phyloP scores from a whole-genome alignment of 2,329 filamentous ascomycete genomes.

The Phialophora verrucosa region DNA sequence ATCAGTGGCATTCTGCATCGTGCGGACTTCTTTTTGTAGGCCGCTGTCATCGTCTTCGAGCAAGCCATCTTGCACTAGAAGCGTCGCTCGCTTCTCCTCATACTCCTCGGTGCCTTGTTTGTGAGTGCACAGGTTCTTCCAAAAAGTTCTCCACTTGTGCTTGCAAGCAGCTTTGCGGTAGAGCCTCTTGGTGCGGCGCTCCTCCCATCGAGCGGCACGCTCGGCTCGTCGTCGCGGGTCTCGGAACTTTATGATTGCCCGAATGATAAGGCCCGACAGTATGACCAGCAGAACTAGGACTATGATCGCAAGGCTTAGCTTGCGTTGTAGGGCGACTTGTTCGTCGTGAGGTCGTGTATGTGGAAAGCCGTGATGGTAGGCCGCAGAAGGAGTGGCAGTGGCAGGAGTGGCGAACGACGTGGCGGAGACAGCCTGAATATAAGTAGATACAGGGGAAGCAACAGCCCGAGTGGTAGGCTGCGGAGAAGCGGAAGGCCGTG shows the following conservation, averaged over 20 bases:
- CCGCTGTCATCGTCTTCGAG: slow-evolving; percentile 53
- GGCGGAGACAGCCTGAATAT: background rate
- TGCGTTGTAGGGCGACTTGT: slow-evolving; percentile 17
- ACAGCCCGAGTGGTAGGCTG: background rate
- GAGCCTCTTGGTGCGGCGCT: slow-evolving; percentile 57
- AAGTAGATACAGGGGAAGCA: background rate
- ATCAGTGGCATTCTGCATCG: slow-evolving; percentile 58
- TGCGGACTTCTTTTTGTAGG: slow-evolving; percentile 58
- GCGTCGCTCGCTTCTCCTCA: slow-evolving; percentile 59
- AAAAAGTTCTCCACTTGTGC: slow-evolving; percentile 59
- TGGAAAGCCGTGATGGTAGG: slow-evolving; percentile 14
- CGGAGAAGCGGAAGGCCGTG: background rate
- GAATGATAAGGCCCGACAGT: slow-evolving; percentile 53
- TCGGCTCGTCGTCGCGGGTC: slow-evolving; percentile 59
- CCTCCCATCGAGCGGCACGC: slow-evolving; percentile 60
- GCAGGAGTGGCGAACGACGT: background rate
- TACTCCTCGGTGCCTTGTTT: slow-evolving; percentile 49
- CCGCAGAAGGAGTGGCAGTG: background rate
- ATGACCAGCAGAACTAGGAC: slow-evolving; percentile 46
- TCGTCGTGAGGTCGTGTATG: slow-evolving; percentile 9
- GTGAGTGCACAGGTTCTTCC: slow-evolving; percentile 48
- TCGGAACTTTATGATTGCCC: slow-evolving; percentile 55
- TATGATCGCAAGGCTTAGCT: slow-evolving; percentile 43
- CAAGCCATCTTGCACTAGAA: slow-evolving; percentile 54
- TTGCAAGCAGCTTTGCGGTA: slow-evolving; percentile 61